Base-by-base conservation (phyloP, 1,284 basidiomycete genomes). In the Gastroboletus turbinatus region DNA sequence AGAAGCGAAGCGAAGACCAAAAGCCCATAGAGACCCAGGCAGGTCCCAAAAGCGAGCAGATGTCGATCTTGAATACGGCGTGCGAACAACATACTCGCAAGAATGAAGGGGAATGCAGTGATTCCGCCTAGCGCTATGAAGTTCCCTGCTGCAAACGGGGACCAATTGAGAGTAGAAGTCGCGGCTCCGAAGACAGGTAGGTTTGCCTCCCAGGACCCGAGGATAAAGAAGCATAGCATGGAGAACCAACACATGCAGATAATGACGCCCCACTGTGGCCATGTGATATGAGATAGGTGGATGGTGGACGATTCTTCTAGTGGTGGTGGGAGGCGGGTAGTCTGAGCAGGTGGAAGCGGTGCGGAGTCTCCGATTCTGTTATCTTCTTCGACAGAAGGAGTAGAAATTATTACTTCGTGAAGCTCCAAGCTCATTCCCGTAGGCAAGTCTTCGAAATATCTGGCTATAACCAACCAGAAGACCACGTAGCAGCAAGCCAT, bases 221-320 rank as follows among this genome's bases (percentile, higher is more conserved):
- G 80, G 63, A 87, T 78, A 72, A 88, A 86, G 76, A 89, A 90
- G 67, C 82, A 86, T 10, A 82, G 79, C 84, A 88, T 87, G 39
- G 85, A 80, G 62, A 82, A 84, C 82, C 85, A 88, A 65, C 83
- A 86, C 84, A 88, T 88, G 63, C 81, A 84, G 33, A 74, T 62
- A 17, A 82, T 76, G 38, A 85, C 82, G 23, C 40, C 84, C 72
- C 75, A 79, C 53, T 79, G 79, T 25, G 66, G 42, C 38, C 27
- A 45, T 33, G 67, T 63, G 48, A 71, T 52, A 19, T 36, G 46
- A 32, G 39, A 62, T 46, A 57, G 63, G 19, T 51, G 72, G 52
- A 36, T 23, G 39, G 48, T n/a, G 19, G 60, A 50, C 5, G 63
- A 51, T 21, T 64, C 60, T 33, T 61, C 57, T 25, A 17, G 40